phyloP scores from a whole-genome alignment of 2,329 filamentous ascomycete genomes.

The Elsinoe fawcettii region DNA sequence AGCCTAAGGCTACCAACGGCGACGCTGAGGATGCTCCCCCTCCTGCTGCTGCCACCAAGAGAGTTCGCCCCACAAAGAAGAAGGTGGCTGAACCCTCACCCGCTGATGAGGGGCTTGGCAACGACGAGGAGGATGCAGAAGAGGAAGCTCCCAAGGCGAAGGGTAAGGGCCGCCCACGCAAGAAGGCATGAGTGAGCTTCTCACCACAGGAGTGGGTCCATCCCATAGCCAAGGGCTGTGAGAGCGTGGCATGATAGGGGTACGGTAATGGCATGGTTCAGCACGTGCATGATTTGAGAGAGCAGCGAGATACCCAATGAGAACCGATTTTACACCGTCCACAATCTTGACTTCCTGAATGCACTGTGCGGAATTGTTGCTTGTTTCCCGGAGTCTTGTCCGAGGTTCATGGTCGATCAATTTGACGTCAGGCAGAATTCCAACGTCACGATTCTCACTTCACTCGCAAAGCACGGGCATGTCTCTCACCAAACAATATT shows the following conservation, averaged over 20 bases:
- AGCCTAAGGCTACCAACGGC: not conserved
- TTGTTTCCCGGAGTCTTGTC: not conserved
- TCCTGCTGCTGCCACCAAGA: conserved; percentile 16
- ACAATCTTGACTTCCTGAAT: too few relatives aligned
- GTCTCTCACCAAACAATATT: not conserved
- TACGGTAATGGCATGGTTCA: not conserved
- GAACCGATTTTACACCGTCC: not conserved
- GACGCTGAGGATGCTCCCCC: conserved; percentile 2
- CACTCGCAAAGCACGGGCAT: not conserved
- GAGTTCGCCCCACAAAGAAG: conserved; percentile 1
- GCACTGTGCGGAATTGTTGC: not conserved
- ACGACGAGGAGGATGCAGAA: conserved; percentile 1
- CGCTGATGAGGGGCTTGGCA: not conserved
- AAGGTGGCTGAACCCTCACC: conserved; percentile 11
- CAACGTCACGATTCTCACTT: conserved; percentile 11
- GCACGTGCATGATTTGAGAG: not conserved
- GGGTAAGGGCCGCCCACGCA: conserved; percentile 15
- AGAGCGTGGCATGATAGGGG: not conserved
- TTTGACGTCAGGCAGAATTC: conserved; percentile 5
- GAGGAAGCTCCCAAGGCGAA: conserved; percentile 16
- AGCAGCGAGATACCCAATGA: conserved; percentile 1
- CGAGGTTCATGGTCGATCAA: not conserved
- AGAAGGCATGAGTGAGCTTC: conserved; percentile 14
- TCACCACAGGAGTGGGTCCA: not conserved
- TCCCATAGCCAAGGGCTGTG: not conserved